Conservation (phyloP, 2,329 filamentous ascomycete genomes). For the Fusarium beomiforme region DNA sequence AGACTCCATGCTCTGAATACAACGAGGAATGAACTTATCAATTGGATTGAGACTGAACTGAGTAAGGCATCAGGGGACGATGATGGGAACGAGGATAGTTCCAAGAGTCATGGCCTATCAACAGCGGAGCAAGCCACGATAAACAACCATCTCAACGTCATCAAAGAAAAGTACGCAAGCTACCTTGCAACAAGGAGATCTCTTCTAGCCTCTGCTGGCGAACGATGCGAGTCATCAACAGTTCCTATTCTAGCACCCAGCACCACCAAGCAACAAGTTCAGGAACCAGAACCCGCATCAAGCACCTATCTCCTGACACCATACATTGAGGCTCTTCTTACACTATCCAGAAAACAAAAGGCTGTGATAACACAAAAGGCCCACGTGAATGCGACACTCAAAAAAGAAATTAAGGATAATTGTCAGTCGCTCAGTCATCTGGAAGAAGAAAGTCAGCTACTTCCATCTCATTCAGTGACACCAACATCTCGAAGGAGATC, state of each 20-base stretch:
- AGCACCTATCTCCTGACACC: conserved; percentile 61
- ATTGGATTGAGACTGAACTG: conserved; percentile 72
- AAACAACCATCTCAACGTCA: conserved; percentile 54
- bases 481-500: conserved; percentile 47
- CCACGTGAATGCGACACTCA: conserved; percentile 61
- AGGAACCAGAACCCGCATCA: conserved; percentile 31
- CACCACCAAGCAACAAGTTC: conserved; percentile 7
- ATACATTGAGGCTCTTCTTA: conserved; percentile 64
- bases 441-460: conserved; percentile 69
- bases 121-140: conserved; percentile 44
- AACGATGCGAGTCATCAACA: conserved; percentile 45
- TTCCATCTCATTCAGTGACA: conserved; percentile 61
- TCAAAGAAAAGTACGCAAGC: conserved; percentile 63
- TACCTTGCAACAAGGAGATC: conserved; percentile 62
- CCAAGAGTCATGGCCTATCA: conserved; percentile 35
- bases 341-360: conserved; percentile 66
- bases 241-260: conserved; percentile 32
- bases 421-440: conserved; percentile 63
- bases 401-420: conserved; percentile 62
- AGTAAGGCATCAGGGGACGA: conserved; percentile 58
- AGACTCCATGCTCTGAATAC: conserved; percentile 64
- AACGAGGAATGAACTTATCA: conserved; percentile 69
- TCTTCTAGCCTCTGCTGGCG: conserved; percentile 55
- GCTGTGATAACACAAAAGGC: conserved; percentile 66
- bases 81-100: conserved; percentile 42